These are phyloP conservation scores for Fusarium circinatum DNA, from an alignment of 2,329 filamentous ascomycete species.

Conservation along the genomic window DNA sequence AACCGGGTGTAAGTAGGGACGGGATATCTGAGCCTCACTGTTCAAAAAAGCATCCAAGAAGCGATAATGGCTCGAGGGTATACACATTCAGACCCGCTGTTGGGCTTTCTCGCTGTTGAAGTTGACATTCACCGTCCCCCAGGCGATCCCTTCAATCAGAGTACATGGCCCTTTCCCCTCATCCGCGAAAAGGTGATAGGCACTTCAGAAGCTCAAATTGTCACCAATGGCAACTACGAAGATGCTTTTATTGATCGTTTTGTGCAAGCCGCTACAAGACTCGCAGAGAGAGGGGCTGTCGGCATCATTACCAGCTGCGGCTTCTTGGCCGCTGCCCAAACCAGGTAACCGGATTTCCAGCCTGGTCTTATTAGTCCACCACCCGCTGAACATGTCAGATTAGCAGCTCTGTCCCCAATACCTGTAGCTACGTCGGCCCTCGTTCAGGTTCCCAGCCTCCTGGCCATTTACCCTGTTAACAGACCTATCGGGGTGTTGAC, in stretches of 20 bases:
- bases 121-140: slow-evolving; percentile 48
- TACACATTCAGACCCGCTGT: slow-evolving; percentile 31
- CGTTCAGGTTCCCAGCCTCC: slow-evolving; percentile 48
- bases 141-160: slow-evolving; percentile 50
- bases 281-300: slow-evolving; percentile 48
- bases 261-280: slow-evolving; percentile 47
- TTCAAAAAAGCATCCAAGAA: background rate
- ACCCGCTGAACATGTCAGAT: slow-evolving; percentile 24
- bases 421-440: slow-evolving; percentile 51
- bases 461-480: slow-evolving; percentile 38
- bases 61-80: background rate
- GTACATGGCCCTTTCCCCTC: slow-evolving; percentile 52
- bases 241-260: slow-evolving; percentile 49
- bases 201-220: slow-evolving; percentile 44
- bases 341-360: slow-evolving; percentile 32
- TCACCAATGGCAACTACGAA: slow-evolving; percentile 46
- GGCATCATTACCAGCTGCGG: slow-evolving; percentile 54
- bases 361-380: background rate
- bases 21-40: background rate
- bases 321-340: slow-evolving; percentile 51
- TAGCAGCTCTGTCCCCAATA: slow-evolving; percentile 48
- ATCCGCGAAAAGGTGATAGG: slow-evolving; percentile 48
- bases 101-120: slow-evolving; percentile 52
- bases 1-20: background rate
- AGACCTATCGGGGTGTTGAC: slow-evolving; percentile 47